Conservation (phyloP, 305 asterid species). For the Fraxinus greggii region DNA sequence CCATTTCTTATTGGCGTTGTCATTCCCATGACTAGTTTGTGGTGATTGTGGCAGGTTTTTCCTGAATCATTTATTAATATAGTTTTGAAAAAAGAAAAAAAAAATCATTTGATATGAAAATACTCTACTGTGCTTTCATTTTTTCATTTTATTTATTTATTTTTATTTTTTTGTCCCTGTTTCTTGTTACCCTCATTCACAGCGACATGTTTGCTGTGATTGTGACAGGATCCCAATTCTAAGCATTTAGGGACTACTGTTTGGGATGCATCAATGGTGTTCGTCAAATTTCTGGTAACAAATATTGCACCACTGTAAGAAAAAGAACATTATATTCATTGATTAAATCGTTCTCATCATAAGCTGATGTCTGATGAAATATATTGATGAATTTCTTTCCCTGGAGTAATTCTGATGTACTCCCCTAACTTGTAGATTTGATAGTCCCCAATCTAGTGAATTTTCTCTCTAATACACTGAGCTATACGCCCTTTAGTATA, state of each 20-base stretch:
- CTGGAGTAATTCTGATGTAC: background rate
- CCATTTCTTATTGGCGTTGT: background rate
- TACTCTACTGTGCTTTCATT: background rate
- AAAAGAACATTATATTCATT: background rate
- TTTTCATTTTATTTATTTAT: background rate
- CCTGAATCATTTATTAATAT: background rate
- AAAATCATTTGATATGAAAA: background rate
- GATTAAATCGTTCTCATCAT: background rate
- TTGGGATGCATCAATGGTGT: conserved; percentile 99
- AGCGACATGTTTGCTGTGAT: conserved; percentile 18
- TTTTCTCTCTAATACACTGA: background rate
- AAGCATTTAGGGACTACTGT: conserved; percentile 95
- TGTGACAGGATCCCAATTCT: conserved; percentile 86
- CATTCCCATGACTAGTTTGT: background rate
- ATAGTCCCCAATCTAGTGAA: background rate
- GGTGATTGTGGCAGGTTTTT: background rate
- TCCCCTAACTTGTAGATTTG: background rate
- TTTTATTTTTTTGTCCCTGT: background rate
- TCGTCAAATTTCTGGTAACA: conserved; percentile 83
- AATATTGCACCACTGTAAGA: background rate
- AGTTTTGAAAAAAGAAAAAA: background rate
- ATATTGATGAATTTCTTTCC: background rate
- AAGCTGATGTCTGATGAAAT: background rate
- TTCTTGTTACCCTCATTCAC: conserved; percentile 21
- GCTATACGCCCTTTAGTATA: background rate